Evolutionary conservation across 2,329 filamentous ascomycete genomes (phyloP), one percentile per base, ranked within the genome.

Genomic region (Fulvia fulva): DNA sequence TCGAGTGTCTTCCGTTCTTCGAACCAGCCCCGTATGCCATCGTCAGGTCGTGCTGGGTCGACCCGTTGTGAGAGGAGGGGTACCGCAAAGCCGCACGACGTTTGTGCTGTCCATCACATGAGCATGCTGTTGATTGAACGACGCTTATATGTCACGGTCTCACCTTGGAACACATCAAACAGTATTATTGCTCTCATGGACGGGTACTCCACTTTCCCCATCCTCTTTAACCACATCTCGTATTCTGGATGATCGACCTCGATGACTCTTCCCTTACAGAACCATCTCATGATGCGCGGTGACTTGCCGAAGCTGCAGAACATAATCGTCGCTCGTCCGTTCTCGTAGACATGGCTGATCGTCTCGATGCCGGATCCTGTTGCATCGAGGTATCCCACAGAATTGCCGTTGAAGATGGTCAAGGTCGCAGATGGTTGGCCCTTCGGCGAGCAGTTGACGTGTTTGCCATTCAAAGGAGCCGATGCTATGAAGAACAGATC

Each of bases 391-490:
- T 91, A 92, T 25, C 84, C 86, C 57, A 81, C 82, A n/a, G 77
- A 76, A 60, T 81, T 87, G 28, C 81, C 78, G 8, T 75, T 74
- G 53, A 88, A 76, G 54, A 89, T 77, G 30, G 82, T 78, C 66
- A 89, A 84, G 26, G 85, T 85, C n/a, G 80, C 75, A 19, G 81
- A 78, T 0, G 83, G 77, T 22, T 87, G 80, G 51, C 89, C 88
- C 73, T 92, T 91, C 51, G 89, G 87, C 0, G 88, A 91, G 56
- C 91, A 76, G 68, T 92, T 92, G 76, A 92, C 78, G 75, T 92
- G 88, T 1, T 77, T 74, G 21, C 83, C 86, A n/a, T 80, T 79
- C 25, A 85, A 80, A 0, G 88, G 87, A 0, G 89, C 87, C 14
- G 87, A 89, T 43, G 84, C 87, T 11, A 88, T 86, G 77, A 88